Conservation (phyloP, 139 green algal species). For the Tetraselmis chui region DNA sequence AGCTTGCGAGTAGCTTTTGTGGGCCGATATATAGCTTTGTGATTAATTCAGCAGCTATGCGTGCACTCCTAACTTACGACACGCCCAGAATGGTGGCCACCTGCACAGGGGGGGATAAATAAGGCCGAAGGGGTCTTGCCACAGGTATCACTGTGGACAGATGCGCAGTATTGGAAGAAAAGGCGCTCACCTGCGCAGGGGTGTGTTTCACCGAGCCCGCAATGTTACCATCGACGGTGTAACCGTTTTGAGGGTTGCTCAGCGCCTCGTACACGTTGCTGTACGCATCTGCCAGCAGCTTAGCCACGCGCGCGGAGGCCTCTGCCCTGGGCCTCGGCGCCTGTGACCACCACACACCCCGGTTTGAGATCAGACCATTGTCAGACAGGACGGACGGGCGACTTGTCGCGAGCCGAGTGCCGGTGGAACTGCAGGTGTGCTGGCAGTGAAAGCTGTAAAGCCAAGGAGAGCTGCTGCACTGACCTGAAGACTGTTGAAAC, state of each 20-base stretch:
- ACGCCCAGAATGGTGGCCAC: neutral
- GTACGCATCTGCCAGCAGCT: constrained; percentile 51
- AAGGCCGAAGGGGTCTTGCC: neutral
- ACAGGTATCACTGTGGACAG: too few relatives aligned
- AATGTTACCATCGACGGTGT: constrained; percentile 33
- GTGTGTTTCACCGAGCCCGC: constrained; percentile 46
- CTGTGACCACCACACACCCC: constrained; percentile 22
- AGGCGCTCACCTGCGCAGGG: constrained; percentile 66
- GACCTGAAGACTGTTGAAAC: constrained; percentile 63
- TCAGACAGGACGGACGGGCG: neutral
- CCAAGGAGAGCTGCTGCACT: neutral
- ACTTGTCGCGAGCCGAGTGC: neutral
- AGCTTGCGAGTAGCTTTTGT: too few relatives aligned
- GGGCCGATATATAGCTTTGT: too few relatives aligned
- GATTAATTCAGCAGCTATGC: too few relatives aligned
- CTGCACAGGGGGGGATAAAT: neutral
- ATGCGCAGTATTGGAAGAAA: too few relatives aligned
- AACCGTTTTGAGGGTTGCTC: constrained; percentile 48
- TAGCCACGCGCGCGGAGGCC: constrained; percentile 33
- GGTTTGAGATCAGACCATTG: neutral
- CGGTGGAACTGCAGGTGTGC: neutral
- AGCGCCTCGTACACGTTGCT: constrained; percentile 48
- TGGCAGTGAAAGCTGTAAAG: neutral
- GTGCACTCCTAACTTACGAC: too few relatives aligned
- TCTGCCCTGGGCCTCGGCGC: constrained; percentile 44